These are phyloP conservation scores for Barbatosphaeria neglecta DNA, from an alignment of 495 filamentous ascomycete species.

Conservation along the genomic window DNA sequence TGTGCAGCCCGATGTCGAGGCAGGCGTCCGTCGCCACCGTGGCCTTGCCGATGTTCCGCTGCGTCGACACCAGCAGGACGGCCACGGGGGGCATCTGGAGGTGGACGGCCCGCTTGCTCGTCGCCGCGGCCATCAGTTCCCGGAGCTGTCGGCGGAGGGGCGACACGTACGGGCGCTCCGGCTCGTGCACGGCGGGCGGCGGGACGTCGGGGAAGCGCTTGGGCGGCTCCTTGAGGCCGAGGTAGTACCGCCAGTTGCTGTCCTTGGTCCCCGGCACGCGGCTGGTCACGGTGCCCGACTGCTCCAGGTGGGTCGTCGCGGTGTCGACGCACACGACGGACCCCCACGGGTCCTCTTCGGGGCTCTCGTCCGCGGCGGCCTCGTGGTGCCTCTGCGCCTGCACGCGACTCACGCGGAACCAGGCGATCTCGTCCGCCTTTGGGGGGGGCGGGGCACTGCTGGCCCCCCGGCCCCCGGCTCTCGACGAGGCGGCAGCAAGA, in stretches of 20 bases:
- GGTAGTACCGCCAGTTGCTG: conserved; percentile 78
- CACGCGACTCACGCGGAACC: conserved; percentile 78
- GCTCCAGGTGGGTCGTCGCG: conserved; percentile 71
- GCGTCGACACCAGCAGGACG: conserved; percentile 77
- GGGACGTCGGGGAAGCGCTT: conserved; percentile 21
- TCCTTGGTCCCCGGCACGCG: conserved; percentile 60
- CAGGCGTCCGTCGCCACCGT: conserved; percentile 65
- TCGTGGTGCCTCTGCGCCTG: conserved; percentile 47
- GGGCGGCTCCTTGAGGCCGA: conserved; percentile 53
- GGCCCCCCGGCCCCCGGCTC: conserved; percentile 18
- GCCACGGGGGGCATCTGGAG: conserved; percentile 78
- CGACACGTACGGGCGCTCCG: conserved; percentile 42
- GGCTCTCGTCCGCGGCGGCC: conserved; percentile 24
- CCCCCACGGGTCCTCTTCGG: conserved; percentile 60
- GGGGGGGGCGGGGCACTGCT: no score
- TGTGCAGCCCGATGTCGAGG: conserved; percentile 79
- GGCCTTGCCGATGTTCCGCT: conserved; percentile 83
- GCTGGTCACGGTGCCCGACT: conserved; percentile 71
- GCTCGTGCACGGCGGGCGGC: conserved; percentile 27
- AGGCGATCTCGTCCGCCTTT: conserved; percentile 57
- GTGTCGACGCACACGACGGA: conserved; percentile 75
- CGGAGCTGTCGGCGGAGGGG: conserved; percentile 64
- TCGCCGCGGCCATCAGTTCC: conserved; percentile 79
- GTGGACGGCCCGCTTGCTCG: conserved; percentile 75
- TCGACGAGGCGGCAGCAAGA: conserved; percentile 26